A percentile compares a stretch with the other conserved stretches of the same genome.
These are phyloP conservation scores for Leptographium flavum DNA, from an alignment of 2,329 filamentous ascomycete genomes.

Conservation along the genomic window DNA sequence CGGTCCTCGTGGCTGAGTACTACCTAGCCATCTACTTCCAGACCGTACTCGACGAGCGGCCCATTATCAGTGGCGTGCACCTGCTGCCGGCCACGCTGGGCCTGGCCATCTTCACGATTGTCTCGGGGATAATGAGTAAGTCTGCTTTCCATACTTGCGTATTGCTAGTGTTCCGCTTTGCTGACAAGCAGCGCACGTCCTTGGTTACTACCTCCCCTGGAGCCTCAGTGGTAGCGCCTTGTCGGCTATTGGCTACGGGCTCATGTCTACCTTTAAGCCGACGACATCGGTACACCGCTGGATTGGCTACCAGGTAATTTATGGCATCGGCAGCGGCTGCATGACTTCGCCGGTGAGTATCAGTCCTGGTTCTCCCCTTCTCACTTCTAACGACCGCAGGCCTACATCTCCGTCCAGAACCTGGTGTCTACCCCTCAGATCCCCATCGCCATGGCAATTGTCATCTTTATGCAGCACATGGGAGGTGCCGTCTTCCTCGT, in stretches of 20 bases:
- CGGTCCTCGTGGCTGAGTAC: conserved; percentile 19
- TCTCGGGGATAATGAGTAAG: conserved; percentile 16
- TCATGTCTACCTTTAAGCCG: conserved; percentile 7
- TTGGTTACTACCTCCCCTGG: conserved; percentile 12
- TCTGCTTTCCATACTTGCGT: background rate
- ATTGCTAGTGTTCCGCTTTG: background rate
- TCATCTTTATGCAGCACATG: conserved; percentile 14
- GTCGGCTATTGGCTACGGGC: conserved; percentile 8
- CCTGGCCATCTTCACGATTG: conserved; percentile 10
- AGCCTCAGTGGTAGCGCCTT: conserved; percentile 7
- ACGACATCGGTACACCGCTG: conserved; percentile 5
- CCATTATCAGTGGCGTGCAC: conserved; percentile 15
- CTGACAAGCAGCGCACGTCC: conserved; percentile 1
- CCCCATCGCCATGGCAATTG: conserved; percentile 10
- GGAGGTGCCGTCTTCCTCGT: conserved; percentile 10
- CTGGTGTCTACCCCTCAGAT: conserved; percentile 1
- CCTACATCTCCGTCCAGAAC: conserved; percentile 6
- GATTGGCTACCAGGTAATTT: conserved; percentile 12
- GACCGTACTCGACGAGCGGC: conserved; percentile 4
- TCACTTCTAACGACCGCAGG: background rate
- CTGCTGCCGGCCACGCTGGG: conserved; percentile 15
- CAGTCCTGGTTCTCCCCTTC: background rate
- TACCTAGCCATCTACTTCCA: conserved; percentile 20
- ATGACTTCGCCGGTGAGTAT: conserved; percentile 1
- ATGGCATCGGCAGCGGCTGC: conserved; percentile 8